Conservation (phyloP, 352 stramenopile genomes). For the Plasmopara viticola region DNA sequence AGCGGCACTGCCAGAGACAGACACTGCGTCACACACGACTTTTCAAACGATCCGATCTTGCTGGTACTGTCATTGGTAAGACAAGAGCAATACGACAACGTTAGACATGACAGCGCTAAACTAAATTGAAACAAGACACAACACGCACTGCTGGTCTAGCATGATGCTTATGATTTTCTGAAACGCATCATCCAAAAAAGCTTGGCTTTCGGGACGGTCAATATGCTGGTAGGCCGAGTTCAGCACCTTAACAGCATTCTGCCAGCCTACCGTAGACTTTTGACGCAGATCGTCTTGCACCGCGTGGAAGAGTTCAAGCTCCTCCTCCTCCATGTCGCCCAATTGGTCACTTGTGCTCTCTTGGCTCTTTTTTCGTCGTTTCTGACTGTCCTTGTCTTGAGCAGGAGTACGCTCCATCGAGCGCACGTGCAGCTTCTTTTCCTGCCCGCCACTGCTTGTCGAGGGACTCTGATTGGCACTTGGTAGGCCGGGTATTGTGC, state of each 20-base stretch:
- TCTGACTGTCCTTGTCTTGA: constrained; percentile 49
- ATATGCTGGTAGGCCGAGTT: constrained; percentile 65
- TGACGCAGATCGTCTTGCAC: constrained; percentile 81
- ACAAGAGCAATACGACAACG: constrained; percentile 1
- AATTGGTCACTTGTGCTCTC: constrained; percentile 21
- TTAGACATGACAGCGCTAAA: background rate
- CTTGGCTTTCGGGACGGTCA: constrained; percentile 63
- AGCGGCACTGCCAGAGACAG: constrained; percentile 59
- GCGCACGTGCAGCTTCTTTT: constrained; percentile 60
- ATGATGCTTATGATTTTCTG: constrained; percentile 84
- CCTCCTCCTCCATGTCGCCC: constrained; percentile 72
- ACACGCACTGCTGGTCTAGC: constrained; percentile 84
- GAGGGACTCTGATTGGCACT: constrained; percentile 25
- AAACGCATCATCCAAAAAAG: constrained; percentile 75
- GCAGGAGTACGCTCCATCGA: constrained; percentile 47
- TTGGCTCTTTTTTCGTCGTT: constrained; percentile 64
- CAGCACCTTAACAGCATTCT: constrained; percentile 84
- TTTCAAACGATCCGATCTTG: constrained; percentile 84
- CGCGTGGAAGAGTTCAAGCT: constrained; percentile 76
- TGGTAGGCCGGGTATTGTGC: constrained; percentile 31
- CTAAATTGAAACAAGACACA: background rate
- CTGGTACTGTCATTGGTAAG: constrained; percentile 45
- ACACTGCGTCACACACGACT: constrained; percentile 79
- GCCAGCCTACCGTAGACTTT: constrained; percentile 87
- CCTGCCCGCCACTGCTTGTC: constrained; percentile 26